These are phyloP conservation scores for Physcia stellaris DNA, from an alignment of 495 filamentous ascomycete species.

Conservation along the genomic window DNA sequence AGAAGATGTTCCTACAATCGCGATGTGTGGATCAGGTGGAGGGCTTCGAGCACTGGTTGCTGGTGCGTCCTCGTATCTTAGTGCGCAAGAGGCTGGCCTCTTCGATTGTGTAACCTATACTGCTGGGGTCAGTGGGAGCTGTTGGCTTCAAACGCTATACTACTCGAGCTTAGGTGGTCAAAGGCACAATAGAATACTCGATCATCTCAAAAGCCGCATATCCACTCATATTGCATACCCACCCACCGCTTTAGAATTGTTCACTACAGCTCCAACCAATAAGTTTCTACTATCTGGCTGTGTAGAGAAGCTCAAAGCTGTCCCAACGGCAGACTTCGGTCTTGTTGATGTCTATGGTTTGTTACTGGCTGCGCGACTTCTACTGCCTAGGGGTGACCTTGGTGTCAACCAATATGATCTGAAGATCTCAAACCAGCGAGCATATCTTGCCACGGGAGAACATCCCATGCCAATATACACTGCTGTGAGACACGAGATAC, in stretches of 20 bases:
- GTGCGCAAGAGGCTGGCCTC: conserved; percentile 67
- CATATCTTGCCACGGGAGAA: conserved; percentile 56
- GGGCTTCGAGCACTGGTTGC: conserved; percentile 83
- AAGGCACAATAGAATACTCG: conserved; percentile 51
- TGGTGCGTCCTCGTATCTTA: conserved; percentile 69
- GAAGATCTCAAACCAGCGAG: conserved; percentile 73
- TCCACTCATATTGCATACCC: conserved; percentile 86
- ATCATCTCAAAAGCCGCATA: conserved; percentile 75
- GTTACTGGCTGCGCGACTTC: conserved; percentile 63
- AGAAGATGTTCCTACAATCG: conserved; percentile 84
- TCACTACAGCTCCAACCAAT: conserved; percentile 76
- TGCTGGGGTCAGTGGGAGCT: conserved; percentile 86
- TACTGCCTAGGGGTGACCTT: conserved; percentile 77
- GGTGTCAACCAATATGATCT: conserved; percentile 61
- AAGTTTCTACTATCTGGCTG: conserved; percentile 80
- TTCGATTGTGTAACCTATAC: conserved; percentile 92
- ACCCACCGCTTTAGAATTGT: conserved; percentile 58
- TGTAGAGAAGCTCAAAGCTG: conserved; percentile 79
- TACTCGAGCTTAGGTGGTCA: conserved; percentile 64
- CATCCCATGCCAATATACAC: conserved; percentile 90
- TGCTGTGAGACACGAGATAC: conserved; percentile 93
- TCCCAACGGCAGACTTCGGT: conserved; percentile 68
- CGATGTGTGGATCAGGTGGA: conserved; percentile 85
- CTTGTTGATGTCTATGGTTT: conserved; percentile 88
- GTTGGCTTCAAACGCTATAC: conserved; percentile 86